Percentiles rank a stretch among this genome's conserved stretches.
These are phyloP conservation scores for Circinella minor DNA, from an alignment of 371 early-diverging fungal genomes.

Conservation along the genomic window DNA sequence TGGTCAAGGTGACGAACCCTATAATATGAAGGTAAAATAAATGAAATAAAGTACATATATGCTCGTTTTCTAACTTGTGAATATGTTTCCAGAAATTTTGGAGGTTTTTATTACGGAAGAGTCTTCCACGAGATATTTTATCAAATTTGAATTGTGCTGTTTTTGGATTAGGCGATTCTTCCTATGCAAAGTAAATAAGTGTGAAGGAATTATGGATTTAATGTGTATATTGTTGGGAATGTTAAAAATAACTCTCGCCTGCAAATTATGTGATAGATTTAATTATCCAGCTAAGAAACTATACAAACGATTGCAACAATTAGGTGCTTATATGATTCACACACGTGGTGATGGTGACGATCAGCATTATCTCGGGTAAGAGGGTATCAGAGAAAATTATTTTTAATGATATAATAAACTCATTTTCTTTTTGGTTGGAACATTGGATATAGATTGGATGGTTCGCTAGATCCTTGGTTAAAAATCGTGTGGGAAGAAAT, in stretches of 20 bases:
- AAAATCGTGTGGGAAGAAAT: slow-evolving; percentile 71
- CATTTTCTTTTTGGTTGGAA: too few relatives aligned
- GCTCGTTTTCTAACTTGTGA: neutral
- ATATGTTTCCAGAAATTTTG: slow-evolving; percentile 68
- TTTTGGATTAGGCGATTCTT: slow-evolving; percentile 95
- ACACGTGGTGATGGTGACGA: slow-evolving; percentile 94
- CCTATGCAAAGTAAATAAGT: slow-evolving; percentile 75
- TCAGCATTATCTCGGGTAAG: slow-evolving; percentile 93
- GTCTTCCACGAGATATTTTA: slow-evolving; percentile 70
- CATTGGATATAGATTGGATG: slow-evolving; percentile 67
- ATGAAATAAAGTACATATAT: neutral
- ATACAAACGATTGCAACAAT: slow-evolving; percentile 81
- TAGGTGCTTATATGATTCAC: slow-evolving; percentile 84
- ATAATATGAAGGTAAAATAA: slow-evolving; percentile 82
- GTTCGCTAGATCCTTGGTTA: slow-evolving; percentile 88
- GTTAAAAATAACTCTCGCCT: too few relatives aligned
- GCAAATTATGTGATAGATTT: slow-evolving; percentile 58
- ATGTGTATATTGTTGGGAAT: neutral
- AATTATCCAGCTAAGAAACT: slow-evolving; percentile 97
- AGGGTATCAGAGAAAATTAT: neutral
- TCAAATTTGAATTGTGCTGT: slow-evolving; percentile 77
- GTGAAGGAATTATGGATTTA: too few relatives aligned
- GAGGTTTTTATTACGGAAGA: slow-evolving; percentile 86
- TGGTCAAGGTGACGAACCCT: slow-evolving; percentile 94
- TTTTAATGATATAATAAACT: too few relatives aligned